Percentiles rank a stretch among this genome's conserved stretches.
Conservation (phyloP, 2,329 filamentous ascomycete species). For the Aureobasidium lini region DNA sequence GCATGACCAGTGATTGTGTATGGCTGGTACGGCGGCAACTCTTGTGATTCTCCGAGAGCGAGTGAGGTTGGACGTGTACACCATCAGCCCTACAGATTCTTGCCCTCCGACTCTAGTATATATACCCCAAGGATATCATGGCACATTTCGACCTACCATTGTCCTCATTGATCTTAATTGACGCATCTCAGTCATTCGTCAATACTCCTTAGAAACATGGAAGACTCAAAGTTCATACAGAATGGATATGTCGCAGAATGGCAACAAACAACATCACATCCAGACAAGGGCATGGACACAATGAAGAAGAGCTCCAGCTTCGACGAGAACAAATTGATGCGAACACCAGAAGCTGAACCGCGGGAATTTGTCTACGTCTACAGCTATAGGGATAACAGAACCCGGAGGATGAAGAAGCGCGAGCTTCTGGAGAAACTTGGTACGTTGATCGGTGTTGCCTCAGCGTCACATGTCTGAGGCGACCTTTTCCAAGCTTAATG, state of each 20-base stretch:
- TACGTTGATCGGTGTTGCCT: neutral
- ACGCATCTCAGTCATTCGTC: neutral
- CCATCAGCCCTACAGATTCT: no score
- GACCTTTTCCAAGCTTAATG: no score
- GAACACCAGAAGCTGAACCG: neutral
- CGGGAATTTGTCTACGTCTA: constrained; percentile 8
- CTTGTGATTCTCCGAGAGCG: neutral
- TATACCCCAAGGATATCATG: neutral
- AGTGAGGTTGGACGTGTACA: neutral
- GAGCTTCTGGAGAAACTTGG: neutral
- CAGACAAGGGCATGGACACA: neutral
- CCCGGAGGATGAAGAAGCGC: neutral
- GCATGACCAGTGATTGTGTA: neutral
- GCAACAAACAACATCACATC: neutral
- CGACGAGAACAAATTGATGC: neutral
- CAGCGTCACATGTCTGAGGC: neutral
- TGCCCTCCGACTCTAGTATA: neutral
- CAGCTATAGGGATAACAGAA: constrained; percentile 1
- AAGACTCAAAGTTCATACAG: neutral
- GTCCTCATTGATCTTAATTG: neutral
- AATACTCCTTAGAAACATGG: neutral
- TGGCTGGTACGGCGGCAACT: neutral
- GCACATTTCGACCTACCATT: neutral
- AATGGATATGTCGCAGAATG: no score
- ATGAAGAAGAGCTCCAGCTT: neutral